Percentiles rank a stretch among this genome's conserved stretches.
These are phyloP conservation scores for Phaeophleospora eucalypticola DNA, from an alignment of 2,329 filamentous ascomycete genomes.

Conservation along the genomic window DNA sequence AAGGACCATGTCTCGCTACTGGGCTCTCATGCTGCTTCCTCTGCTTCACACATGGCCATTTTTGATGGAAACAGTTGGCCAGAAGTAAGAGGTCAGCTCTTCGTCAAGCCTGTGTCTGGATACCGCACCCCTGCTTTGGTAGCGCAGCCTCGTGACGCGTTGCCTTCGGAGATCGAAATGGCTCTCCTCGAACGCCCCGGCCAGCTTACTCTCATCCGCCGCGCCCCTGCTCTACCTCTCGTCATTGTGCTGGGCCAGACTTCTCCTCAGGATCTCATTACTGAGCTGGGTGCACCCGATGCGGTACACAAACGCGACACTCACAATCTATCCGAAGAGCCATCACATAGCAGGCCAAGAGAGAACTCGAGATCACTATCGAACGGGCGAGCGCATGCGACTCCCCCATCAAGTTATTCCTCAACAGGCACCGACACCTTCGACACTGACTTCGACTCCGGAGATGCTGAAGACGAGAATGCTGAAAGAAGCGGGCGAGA, in stretches of 20 bases:
- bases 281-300: slow-evolving; percentile 87
- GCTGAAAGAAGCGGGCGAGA: slow-evolving; percentile 54
- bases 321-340: slow-evolving; percentile 14
- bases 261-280: slow-evolving; percentile 84
- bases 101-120: slow-evolving; percentile 68
- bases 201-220: slow-evolving; percentile 70
- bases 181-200: slow-evolving; percentile 75
- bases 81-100: slow-evolving; percentile 71
- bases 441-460: slow-evolving; percentile 44
- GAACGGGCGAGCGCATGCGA: slow-evolving; percentile 24
- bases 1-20: slow-evolving; percentile 82
- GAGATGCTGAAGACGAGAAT: slow-evolving; percentile 52
- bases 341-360: slow-evolving; percentile 19
- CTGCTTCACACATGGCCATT: slow-evolving; percentile 82
- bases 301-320: slow-evolving; percentile 64
- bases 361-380: slow-evolving; percentile 24
- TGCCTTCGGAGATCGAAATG: slow-evolving; percentile 84
- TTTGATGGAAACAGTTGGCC: slow-evolving; percentile 91
- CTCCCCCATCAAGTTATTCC: slow-evolving; percentile 36
- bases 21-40: slow-evolving; percentile 69
- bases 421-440: slow-evolving; percentile 42
- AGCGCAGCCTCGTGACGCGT: slow-evolving; percentile 68
- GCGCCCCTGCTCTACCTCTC: slow-evolving; percentile 62
- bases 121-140: slow-evolving; percentile 67
- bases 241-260: slow-evolving; percentile 78